Evolutionary conservation across 2,329 filamentous ascomycete species (phyloP), one percentile per base, ranked within the genome.

Genomic region (Stagonosporopsis rhizophila): DNA sequence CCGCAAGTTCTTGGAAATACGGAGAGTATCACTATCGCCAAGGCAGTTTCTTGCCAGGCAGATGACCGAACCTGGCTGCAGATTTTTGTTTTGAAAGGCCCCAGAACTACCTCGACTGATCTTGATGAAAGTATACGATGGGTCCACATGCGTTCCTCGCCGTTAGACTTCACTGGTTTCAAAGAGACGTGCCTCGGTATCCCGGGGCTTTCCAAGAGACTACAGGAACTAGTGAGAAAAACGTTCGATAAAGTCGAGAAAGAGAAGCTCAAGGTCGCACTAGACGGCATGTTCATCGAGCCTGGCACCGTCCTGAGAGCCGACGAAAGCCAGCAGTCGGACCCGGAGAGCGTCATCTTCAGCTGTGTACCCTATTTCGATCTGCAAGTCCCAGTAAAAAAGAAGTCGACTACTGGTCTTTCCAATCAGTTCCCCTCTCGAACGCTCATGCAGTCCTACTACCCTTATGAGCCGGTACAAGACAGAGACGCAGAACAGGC

Each of bases 221-320:
- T 62, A 3, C 55, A 59, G 19, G 59, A 32, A n/a, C 52, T 73
- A 3, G 58, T 58, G 5, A 37, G 22, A 3, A 64, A 62, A 19
- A 55, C 64, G 1, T 49, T 74, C 5, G 49, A 56, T 15, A 68
- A 60, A 40, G 20, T 75, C 1, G 64, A 72, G 41, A 66, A 60
- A 25, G 64, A 73, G 7, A 69, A 65, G 11, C 49, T 67, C 9
- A 70, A 68, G 34, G 44, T 57, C 11, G 70, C 64, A 22, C 22
- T 69, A 3, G 61, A 59, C 8, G 72, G 72, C 6, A 65, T 67
- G 56, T 75, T 71, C 47, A 67, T 74, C n/a, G 70, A 74, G 44
- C 70, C 70, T 7, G 72, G 72, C 7, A 72, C 70, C 3, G 67
- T 74, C 9, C 32, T 74, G 12, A 64, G 71, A 42, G 69, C 54